phyloP scores from a whole-genome alignment of 352 stramenopile genomes.

The Pythium phragmiticola region DNA sequence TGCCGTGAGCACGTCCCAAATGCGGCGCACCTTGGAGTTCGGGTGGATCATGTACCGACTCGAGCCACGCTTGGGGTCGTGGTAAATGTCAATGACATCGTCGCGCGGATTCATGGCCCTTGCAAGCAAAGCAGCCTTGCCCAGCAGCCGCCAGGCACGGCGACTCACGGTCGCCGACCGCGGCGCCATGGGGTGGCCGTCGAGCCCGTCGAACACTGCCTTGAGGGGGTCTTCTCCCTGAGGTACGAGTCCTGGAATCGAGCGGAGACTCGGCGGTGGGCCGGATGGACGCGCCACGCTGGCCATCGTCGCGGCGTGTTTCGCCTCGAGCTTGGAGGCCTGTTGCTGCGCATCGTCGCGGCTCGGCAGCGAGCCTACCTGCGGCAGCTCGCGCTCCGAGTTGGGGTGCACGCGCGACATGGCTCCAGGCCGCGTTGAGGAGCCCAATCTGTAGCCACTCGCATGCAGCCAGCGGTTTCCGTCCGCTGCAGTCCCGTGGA shows the following conservation, averaged over 20 bases:
- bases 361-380: neutral
- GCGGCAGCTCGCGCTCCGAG: conserved; percentile 3
- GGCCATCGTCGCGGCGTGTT: conserved; percentile 20
- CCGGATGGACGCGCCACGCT: neutral
- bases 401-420: conserved; percentile 23
- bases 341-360: conserved; percentile 14
- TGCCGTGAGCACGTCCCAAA: conserved; percentile 76
- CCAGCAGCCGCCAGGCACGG: conserved; percentile 30
- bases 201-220: conserved; percentile 17
- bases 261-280: conserved; percentile 11
- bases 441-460: too few relatives aligned
- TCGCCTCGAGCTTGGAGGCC: conserved; percentile 18
- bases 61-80: conserved; percentile 53
- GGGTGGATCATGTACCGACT: conserved; percentile 77
- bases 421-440: neutral
- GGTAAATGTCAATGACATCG: conserved; percentile 78
- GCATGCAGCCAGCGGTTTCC: neutral
- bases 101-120: conserved; percentile 34
- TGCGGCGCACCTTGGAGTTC: conserved; percentile 68
- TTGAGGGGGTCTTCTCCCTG: conserved; percentile 8
- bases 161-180: conserved; percentile 9
- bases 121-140: conserved; percentile 29
- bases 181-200: conserved; percentile 3
- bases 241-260: conserved; percentile 11
- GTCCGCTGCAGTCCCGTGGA: neutral